Percentiles rank a stretch among this genome's conserved stretches.
phyloP scores from a whole-genome alignment of 192 early-diverging fungal genomes.

The Haplosporangium gracile region DNA sequence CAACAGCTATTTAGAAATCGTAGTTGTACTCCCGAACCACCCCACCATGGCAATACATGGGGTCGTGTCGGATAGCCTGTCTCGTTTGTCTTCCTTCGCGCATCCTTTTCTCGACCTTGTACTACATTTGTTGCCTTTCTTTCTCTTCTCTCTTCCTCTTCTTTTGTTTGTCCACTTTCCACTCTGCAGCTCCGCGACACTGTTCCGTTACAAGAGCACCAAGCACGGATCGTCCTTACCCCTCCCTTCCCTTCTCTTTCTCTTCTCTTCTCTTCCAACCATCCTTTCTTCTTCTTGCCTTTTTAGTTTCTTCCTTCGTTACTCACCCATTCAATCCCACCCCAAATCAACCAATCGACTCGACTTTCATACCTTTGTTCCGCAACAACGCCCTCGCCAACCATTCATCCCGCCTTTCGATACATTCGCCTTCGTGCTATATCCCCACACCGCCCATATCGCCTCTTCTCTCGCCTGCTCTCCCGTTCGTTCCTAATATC shows the following conservation, averaged over 20 bases:
- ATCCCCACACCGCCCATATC: not conserved
- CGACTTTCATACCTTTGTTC: too few relatives aligned
- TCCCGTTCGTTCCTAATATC: not conserved
- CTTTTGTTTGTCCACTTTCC: not conserved
- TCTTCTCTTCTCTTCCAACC: not conserved
- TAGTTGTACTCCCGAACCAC: not conserved
- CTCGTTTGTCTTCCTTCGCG: not conserved
- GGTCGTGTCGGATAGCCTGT: slow-evolving; percentile 3
- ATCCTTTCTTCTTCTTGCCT: not conserved
- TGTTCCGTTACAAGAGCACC: slow-evolving; percentile 4
- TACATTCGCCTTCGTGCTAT: too few relatives aligned
- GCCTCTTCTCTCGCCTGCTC: not conserved
- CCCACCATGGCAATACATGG: slow-evolving; percentile 30
- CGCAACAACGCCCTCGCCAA: too few relatives aligned
- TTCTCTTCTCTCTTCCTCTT: not conserved
- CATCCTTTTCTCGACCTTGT: not conserved
- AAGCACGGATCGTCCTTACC: slow-evolving; percentile 15
- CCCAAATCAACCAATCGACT: too few relatives aligned
- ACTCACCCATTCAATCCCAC: too few relatives aligned
- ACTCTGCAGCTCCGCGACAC: not conserved
- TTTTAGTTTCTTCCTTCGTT: not conserved
- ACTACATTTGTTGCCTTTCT: not conserved
- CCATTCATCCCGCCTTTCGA: not conserved
- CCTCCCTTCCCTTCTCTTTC: not conserved
- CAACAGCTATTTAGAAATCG: not conserved